Base-by-base conservation (phyloP, 345 rosid species). In the Cardamine occulta region DNA sequence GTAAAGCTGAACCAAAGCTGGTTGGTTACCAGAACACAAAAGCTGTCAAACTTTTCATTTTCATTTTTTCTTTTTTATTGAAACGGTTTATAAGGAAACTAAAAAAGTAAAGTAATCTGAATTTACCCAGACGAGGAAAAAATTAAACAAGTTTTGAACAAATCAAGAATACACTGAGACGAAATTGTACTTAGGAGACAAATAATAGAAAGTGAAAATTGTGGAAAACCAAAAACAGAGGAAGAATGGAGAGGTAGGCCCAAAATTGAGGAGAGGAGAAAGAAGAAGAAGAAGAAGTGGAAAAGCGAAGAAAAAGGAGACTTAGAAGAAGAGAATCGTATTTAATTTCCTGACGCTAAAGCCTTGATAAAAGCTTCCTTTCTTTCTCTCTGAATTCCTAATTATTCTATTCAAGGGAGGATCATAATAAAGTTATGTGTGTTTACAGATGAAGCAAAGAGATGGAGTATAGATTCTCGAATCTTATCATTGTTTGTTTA, bases 291-390 rank as follows among this genome's bases (percentile, higher is more conserved):
- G 66, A 57, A 72, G 63, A 71, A 77, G 76, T 47, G 77, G 73
- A 52, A 57, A 62, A 71, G 67, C 67, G 66, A 76, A 68, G 77
- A 80, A 81, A 73, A 80, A 40, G 68, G 83, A 89, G 81, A 84
- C 93, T 93, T 88, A 66, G 85, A 86, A 81, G 84, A 75, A 84
- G 84, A 81, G 90, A 78, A 78, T 86, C 79, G 84, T 59, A 73
- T 79, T 67, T 52, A 21, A 53, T 70, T 66, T 76, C 85, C 84
- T 82, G 52, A 88, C 88, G 88, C 82, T 73, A 86, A 83, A 85
- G 79, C 64, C 48, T 45, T 42, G 1, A 79, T 18, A 2, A 82
- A 74, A 77, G 75, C 79, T 76, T 74, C 62, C 73, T 67, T 69
- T 58, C 75, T 78, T 68, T 59, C 71, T 73, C 42, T 65, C 66